Percentiles rank a stretch among this genome's conserved stretches.
Evolutionary conservation across 495 filamentous ascomycete species (phyloP).

Genomic region (Xylaria castorea): DNA sequence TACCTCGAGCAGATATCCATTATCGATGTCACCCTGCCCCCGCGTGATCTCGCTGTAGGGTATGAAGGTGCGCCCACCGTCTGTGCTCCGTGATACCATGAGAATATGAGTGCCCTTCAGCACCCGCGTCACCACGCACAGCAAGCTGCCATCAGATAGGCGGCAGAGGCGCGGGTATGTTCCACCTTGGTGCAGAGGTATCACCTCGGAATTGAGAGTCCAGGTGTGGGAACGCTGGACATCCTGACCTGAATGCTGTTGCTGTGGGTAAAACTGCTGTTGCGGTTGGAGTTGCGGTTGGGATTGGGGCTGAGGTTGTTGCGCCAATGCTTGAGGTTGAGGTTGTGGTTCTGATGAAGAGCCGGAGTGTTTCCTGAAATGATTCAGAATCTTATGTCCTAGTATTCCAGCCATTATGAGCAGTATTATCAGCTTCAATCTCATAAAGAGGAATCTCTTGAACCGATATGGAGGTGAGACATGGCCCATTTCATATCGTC

Average conservation of each 20-base stretch:
- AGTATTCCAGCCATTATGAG: slow-evolving; percentile 25
- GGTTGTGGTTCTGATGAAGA: neutral
- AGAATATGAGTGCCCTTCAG: slow-evolving; percentile 42
- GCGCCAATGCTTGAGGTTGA: neutral
- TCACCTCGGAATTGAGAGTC: slow-evolving; percentile 32
- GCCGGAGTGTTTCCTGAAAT: slow-evolving; percentile 20
- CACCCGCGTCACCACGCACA: slow-evolving; percentile 55
- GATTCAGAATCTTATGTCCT: slow-evolving; percentile 20
- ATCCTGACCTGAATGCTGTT: neutral
- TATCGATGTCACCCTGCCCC: slow-evolving; percentile 61
- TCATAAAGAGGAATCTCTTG: slow-evolving; percentile 13
- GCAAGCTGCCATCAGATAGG: slow-evolving; percentile 54
- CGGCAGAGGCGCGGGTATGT: slow-evolving; percentile 60
- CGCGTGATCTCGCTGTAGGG: slow-evolving; percentile 43
- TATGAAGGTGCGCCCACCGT: slow-evolving; percentile 51
- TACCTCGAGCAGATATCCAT: slow-evolving; percentile 64
- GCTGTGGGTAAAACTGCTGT: slow-evolving; percentile 4
- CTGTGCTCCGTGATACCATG: slow-evolving; percentile 48
- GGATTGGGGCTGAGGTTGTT: neutral
- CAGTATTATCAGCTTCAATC: slow-evolving; percentile 18
- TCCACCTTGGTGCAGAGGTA: slow-evolving; percentile 41
- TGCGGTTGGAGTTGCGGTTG: slow-evolving; percentile 12
- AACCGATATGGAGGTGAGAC: slow-evolving; percentile 5
- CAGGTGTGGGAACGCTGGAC: slow-evolving; percentile 27
- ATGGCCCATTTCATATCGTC: slow-evolving; percentile 18